Percentiles rank a stretch among this genome's conserved stretches.
phyloP scores from a whole-genome alignment of 306 rosid genomes.

The Fagus crenata region DNA sequence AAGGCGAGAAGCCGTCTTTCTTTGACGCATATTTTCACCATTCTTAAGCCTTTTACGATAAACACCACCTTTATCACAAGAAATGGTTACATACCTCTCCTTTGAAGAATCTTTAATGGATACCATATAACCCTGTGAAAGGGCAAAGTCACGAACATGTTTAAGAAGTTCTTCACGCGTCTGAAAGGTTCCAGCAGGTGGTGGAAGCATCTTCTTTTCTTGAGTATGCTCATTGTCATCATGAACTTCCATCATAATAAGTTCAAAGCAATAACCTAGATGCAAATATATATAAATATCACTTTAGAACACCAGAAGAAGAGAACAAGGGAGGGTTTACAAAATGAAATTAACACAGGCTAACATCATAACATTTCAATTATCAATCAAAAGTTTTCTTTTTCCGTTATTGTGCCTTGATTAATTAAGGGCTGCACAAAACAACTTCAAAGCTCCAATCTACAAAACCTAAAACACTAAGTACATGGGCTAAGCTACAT shows the following conservation, averaged over 20 bases:
- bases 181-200: neutral
- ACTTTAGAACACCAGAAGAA: no score
- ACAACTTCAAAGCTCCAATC: no score
- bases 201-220: conserved; percentile 1
- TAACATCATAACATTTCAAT: no score
- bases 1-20: neutral
- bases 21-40: neutral
- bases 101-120: conserved; percentile 2
- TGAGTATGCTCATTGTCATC: neutral
- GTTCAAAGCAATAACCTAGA: no score
- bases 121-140: neutral
- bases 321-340: no score
- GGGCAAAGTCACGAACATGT: neutral
- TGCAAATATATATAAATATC: no score
- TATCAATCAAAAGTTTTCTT: no score
- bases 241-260: conserved; percentile 17
- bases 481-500: no score
- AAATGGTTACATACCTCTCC: neutral
- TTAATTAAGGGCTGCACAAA: no score
- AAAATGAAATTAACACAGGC: no score
- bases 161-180: neutral
- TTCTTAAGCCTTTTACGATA: neutral
- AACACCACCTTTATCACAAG: neutral
- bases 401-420: no score
- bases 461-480: no score